Conservation (phyloP, 2,329 filamentous ascomycete genomes). For the Diplodia mutila region DNA sequence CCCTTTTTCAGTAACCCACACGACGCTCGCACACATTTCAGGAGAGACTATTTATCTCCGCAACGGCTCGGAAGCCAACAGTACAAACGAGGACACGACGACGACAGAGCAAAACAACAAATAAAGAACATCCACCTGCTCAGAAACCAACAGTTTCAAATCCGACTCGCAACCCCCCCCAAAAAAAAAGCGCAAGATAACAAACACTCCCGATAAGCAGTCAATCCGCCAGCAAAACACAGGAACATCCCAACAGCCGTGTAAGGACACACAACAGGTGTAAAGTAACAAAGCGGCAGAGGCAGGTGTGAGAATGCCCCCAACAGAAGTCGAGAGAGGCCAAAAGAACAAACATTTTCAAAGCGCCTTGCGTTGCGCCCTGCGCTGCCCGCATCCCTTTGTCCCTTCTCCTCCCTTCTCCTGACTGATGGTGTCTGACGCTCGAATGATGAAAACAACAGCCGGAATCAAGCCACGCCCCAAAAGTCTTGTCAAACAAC, state of each 20-base stretch:
- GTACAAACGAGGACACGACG: neutral
- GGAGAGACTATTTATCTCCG: neutral
- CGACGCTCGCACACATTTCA: neutral
- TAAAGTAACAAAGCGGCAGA: neutral
- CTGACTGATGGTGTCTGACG: neutral
- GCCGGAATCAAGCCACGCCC: neutral
- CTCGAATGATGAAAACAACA: neutral
- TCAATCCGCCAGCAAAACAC: constrained; percentile 71
- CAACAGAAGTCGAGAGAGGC: neutral
- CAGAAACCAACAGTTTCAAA: neutral
- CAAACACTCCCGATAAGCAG: constrained; percentile 35
- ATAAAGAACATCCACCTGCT: neutral
- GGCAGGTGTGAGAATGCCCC: neutral
- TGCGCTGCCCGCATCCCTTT: neutral
- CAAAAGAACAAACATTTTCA: neutral
- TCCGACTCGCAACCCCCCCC: neutral
- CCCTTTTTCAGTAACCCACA: neutral
- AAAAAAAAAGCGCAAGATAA: constrained; percentile 39
- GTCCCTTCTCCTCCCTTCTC: neutral
- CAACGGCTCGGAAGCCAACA: neutral
- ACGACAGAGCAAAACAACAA: neutral
- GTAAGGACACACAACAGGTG: neutral
- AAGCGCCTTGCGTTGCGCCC: constrained; percentile 4
- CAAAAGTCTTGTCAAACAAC: neutral
- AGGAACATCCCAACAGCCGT: neutral